phyloP scores from a whole-genome alignment of 2,329 filamentous ascomycete genomes.

The Capronia americana region DNA sequence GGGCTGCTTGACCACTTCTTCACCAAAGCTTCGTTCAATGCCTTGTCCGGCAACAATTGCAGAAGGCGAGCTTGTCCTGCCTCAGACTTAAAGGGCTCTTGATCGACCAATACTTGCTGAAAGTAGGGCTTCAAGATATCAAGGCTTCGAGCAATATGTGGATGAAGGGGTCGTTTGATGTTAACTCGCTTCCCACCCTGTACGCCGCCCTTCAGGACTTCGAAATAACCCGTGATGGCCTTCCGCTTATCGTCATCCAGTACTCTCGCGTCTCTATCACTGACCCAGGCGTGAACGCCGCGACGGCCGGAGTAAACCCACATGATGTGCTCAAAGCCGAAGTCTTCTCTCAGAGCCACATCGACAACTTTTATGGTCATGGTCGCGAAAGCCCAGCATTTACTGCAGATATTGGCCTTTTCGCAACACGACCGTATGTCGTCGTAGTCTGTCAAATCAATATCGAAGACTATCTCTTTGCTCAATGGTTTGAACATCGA shows the following conservation, averaged over 20 bases:
- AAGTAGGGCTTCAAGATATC: constrained; percentile 86
- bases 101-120: constrained; percentile 79
- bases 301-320: constrained; percentile 98
- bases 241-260: constrained; percentile 86
- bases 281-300: constrained; percentile 98
- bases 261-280: constrained; percentile 81
- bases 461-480: constrained; percentile 98
- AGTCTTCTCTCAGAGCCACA: constrained; percentile 84
- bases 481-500: constrained; percentile 82
- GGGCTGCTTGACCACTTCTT: constrained; percentile 91
- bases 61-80: constrained; percentile 80
- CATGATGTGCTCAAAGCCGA: constrained; percentile 94
- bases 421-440: constrained; percentile 94
- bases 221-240: constrained; percentile 86
- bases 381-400: constrained; percentile 96
- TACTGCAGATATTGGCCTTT: constrained; percentile 89
- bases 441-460: constrained; percentile 98
- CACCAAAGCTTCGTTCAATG: constrained; percentile 76
- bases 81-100: constrained; percentile 80
- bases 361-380: constrained; percentile 98
- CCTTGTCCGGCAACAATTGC: constrained; percentile 80
- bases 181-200: constrained; percentile 89
- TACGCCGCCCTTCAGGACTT: constrained; percentile 84
- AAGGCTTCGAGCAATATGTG: constrained; percentile 84
- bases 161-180: constrained; percentile 81